phyloP scores from a whole-genome alignment of 2,329 filamentous ascomycete species.

The Neopestalotiopsis sp. region DNA sequence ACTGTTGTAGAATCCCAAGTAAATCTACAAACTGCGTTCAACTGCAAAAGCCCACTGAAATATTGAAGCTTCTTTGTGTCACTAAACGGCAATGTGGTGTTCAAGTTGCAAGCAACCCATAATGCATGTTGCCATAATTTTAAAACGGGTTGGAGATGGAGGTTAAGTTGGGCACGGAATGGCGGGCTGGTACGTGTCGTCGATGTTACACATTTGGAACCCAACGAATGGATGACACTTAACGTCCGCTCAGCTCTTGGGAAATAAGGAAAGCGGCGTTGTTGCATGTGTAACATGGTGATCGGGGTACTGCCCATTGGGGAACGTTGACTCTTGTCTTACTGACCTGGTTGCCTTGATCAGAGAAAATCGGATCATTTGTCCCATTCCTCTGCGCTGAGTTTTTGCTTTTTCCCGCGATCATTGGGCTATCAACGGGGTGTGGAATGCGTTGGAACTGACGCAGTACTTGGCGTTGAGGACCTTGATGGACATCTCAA shows the following conservation, averaged over 20 bases:
- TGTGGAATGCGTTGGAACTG: not conserved
- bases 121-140: conserved; percentile 2
- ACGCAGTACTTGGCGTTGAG: conserved; percentile 9
- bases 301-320: not conserved
- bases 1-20: not conserved
- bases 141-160: not conserved
- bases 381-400: not conserved
- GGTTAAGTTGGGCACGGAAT: not conserved
- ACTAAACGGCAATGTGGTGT: not conserved
- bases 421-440: not conserved
- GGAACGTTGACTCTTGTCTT: not conserved
- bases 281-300: not conserved
- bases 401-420: not conserved
- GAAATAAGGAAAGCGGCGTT: conserved; percentile 2
- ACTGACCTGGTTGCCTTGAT: not conserved
- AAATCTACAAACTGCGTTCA: not conserved
- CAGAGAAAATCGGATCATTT: not conserved
- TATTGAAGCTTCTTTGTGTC: conserved; percentile 1
- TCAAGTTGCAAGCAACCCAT: not conserved
- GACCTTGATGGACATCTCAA: conserved; percentile 17
- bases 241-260: not conserved
- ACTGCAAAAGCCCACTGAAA: not conserved
- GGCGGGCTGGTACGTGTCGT: not conserved
- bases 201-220: not conserved
- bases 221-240: not conserved